phyloP scores from a whole-genome alignment of 345 rosid genomes.

The Populus alba region DNA sequence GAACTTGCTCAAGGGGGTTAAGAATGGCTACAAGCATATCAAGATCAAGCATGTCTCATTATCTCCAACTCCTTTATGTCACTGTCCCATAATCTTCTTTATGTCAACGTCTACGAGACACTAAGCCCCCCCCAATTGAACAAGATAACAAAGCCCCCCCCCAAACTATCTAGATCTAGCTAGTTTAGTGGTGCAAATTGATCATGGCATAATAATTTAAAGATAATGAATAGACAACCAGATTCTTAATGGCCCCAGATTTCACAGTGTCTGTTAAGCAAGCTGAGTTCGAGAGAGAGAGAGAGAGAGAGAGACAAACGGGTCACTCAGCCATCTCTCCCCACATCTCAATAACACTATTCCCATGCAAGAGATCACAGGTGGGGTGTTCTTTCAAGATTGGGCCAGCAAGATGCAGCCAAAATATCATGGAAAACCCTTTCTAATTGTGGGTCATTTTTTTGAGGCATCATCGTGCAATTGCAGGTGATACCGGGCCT shows the following conservation, averaged over 20 bases:
- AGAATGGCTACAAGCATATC: conserved; percentile 13
- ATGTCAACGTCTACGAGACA: conserved; percentile 32
- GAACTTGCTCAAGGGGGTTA: conserved; percentile 10
- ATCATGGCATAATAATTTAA: not conserved
- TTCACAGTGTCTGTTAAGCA: not conserved
- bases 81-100: conserved; percentile 18
- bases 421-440: conserved; percentile 1
- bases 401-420: conserved; percentile 3
- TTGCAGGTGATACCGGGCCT: conserved; percentile 5
- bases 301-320: not conserved
- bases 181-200: not conserved
- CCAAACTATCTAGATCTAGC: not conserved
- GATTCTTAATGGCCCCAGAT: not conserved
- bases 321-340: not conserved
- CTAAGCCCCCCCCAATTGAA: conserved; percentile 7
- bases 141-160: not conserved
- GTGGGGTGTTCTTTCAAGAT: no score
- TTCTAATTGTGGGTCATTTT: conserved; percentile 6
- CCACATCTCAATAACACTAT: not conserved
- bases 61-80: conserved; percentile 28
- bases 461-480: not conserved
- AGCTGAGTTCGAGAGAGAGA: not conserved
- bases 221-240: not conserved
- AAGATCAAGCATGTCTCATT: conserved; percentile 16
- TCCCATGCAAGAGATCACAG: not conserved